A percentile compares a stretch with the other conserved stretches of the same genome.
phyloP scores from a whole-genome alignment of 306 rosid species.

The Prunus mongolica region DNA sequence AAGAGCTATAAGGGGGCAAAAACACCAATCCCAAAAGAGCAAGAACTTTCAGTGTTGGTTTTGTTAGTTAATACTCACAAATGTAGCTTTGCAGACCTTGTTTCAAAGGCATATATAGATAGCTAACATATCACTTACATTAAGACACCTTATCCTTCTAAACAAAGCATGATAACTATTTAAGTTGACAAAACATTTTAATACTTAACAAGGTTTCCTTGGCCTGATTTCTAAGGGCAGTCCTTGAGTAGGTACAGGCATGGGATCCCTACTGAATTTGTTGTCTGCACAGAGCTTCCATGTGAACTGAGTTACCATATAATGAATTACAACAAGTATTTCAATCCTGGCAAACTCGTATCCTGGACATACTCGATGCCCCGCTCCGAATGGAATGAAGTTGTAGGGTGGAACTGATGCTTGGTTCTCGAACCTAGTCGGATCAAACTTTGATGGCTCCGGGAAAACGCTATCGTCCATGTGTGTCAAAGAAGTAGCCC shows the following conservation, averaged over 20 bases:
- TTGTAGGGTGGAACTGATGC: slow-evolving; percentile 50
- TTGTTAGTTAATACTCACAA: too few relatives aligned
- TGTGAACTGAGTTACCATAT: slow-evolving; percentile 57
- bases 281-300: slow-evolving; percentile 65
- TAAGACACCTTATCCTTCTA: not conserved
- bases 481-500: slow-evolving; percentile 63
- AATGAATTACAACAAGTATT: slow-evolving; percentile 59
- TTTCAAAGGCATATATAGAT: not conserved
- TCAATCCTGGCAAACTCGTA: slow-evolving; percentile 60
- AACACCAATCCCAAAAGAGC: too few relatives aligned
- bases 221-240: slow-evolving; percentile 44
- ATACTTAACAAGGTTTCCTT: slow-evolving; percentile 11
- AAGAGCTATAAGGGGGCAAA: too few relatives aligned
- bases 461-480: slow-evolving; percentile 53
- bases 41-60: too few relatives aligned
- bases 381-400: slow-evolving; percentile 67
- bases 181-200: not conserved
- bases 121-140: not conserved
- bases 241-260: slow-evolving; percentile 55
- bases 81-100: too few relatives aligned
- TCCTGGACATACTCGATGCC: slow-evolving; percentile 65
- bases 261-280: slow-evolving; percentile 54
- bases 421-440: slow-evolving; percentile 60
- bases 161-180: too few relatives aligned
- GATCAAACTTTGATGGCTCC: slow-evolving; percentile 68